Conservation (phyloP, 495 filamentous ascomycete genomes). For the Clohesyomyces aquaticus region DNA sequence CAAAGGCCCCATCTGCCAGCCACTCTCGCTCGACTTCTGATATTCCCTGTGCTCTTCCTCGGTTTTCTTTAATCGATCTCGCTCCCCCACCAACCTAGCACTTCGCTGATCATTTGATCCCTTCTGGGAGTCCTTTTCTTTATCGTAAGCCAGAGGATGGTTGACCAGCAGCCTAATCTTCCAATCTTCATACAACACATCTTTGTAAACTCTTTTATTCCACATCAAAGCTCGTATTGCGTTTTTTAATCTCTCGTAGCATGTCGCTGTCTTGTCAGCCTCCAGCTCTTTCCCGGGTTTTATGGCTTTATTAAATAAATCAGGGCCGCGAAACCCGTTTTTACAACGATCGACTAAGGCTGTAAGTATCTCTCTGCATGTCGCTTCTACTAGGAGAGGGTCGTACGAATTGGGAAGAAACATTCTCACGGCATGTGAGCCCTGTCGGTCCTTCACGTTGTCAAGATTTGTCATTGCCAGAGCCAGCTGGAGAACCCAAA, state of each 20-base stretch:
- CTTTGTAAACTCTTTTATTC: constrained; percentile 24
- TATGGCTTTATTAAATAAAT: constrained; percentile 13
- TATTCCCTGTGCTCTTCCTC: constrained; percentile 16
- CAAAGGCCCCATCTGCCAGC: too few species aligned
- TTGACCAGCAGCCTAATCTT: constrained; percentile 22
- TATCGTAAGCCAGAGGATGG: constrained; percentile 13
- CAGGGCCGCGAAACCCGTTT: constrained; percentile 17
- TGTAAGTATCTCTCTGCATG: constrained; percentile 3
- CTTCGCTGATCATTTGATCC: constrained; percentile 24
- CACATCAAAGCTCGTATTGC: constrained; percentile 5
- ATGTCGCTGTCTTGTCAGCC: constrained; percentile 6
- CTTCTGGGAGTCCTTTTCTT: constrained; percentile 22
- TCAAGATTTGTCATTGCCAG: constrained; percentile 3
- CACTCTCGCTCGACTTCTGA: too few species aligned
- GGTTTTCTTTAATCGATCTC: constrained; percentile 14
- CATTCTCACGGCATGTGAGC: constrained; percentile 6
- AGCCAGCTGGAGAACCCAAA: constrained; percentile 12
- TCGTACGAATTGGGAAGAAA: constrained; percentile 6
- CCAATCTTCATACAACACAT: constrained; percentile 22
- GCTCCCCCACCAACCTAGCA: background rate
- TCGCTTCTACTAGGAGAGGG: constrained; percentile 6
- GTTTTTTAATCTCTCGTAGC: constrained; percentile 11
- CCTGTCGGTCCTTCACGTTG: constrained; percentile 6
- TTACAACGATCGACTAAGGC: constrained; percentile 15
- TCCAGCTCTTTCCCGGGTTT: constrained; percentile 9